A percentile compares a stretch with the other conserved stretches of the same genome.
Conservation (phyloP, 140 eudicot genomes). For the Senecio squalidus region DNA sequence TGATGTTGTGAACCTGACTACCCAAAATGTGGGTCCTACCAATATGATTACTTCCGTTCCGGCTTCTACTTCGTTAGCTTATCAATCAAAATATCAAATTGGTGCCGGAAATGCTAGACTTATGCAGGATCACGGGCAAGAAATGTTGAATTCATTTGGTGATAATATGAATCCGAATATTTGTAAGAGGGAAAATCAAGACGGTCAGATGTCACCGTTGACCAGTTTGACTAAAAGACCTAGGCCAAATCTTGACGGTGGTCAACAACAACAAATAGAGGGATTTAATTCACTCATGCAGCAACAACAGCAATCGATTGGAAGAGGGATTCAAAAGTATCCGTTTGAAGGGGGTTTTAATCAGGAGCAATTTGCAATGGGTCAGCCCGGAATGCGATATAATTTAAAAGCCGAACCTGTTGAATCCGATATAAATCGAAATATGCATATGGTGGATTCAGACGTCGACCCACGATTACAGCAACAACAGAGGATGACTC, state of each 20-base stretch:
- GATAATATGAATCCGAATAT: conserved; percentile 43
- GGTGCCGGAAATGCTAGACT: conserved; percentile 55
- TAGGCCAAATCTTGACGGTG: conserved; percentile 51
- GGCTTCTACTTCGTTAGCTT: conserved; percentile 38
- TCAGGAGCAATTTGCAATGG: conserved; percentile 59
- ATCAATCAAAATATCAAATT: conserved; percentile 63
- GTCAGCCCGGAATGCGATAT: conserved; percentile 58
- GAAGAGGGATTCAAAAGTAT: conserved; percentile 67
- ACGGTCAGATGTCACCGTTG: conserved; percentile 55
- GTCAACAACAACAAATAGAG: conserved; percentile 62
- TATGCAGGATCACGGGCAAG: conserved; percentile 70
- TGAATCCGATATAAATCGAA: conserved; percentile 48
- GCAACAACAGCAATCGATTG: conserved; percentile 49
- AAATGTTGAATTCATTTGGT: conserved; percentile 48
- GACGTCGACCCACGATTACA: conserved; percentile 55
- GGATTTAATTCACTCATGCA: conserved; percentile 51
- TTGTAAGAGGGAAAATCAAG: conserved; percentile 78
- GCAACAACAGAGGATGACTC: conserved; percentile 58
- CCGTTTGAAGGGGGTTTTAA: conserved; percentile 65
- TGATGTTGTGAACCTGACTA: conserved; percentile 37
- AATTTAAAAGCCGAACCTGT: conserved; percentile 65
- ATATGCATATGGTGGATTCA: conserved; percentile 54
- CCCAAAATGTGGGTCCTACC: conserved; percentile 48
- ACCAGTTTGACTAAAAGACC: conserved; percentile 53
- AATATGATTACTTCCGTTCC: conserved; percentile 48